Percentiles rank a stretch among this genome's conserved stretches.
These are phyloP conservation scores for Calonectria leucothoes DNA, from an alignment of 2,329 filamentous ascomycete genomes.

Conservation along the genomic window DNA sequence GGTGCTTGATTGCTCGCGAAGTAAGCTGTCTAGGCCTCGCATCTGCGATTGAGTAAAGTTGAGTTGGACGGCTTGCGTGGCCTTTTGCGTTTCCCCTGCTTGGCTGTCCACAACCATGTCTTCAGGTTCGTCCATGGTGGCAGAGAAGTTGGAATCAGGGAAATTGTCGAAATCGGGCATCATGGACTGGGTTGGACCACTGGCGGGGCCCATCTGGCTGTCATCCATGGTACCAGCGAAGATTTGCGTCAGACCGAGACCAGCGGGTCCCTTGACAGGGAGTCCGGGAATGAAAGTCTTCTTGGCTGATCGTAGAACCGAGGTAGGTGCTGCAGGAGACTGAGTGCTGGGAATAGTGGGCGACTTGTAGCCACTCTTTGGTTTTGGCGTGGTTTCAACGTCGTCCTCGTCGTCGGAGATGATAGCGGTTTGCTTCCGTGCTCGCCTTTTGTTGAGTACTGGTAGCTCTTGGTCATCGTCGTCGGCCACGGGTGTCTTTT, in stretches of 20 bases:
- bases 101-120: conserved; percentile 62
- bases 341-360: conserved; percentile 54
- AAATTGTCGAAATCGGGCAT: conserved; percentile 70
- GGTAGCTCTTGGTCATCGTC: conserved; percentile 52
- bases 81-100: conserved; percentile 47
- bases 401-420: conserved; percentile 73
- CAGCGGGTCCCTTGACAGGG: conserved; percentile 69
- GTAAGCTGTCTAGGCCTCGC: conserved; percentile 67
- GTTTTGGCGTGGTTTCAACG: conserved; percentile 60
- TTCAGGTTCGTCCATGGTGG: conserved; percentile 68
- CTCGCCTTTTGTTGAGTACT: conserved; percentile 55
- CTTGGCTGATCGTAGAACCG: conserved; percentile 74
- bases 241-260: conserved; percentile 86
- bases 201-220: conserved; percentile 55
- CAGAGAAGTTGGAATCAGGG: conserved; percentile 71
- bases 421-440: conserved; percentile 62
- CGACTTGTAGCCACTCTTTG: conserved; percentile 56
- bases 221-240: conserved; percentile 90
- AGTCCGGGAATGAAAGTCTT: conserved; percentile 78
- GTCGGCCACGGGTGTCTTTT: conserved; percentile 50
- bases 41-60: conserved; percentile 71
- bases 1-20: conserved; percentile 61
- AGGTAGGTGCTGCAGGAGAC: conserved; percentile 69
- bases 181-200: conserved; percentile 56
- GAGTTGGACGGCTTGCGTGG: conserved; percentile 62